Base-by-base conservation (phyloP, 2,329 filamentous ascomycete genomes). In the Fusarium transvaalense region DNA sequence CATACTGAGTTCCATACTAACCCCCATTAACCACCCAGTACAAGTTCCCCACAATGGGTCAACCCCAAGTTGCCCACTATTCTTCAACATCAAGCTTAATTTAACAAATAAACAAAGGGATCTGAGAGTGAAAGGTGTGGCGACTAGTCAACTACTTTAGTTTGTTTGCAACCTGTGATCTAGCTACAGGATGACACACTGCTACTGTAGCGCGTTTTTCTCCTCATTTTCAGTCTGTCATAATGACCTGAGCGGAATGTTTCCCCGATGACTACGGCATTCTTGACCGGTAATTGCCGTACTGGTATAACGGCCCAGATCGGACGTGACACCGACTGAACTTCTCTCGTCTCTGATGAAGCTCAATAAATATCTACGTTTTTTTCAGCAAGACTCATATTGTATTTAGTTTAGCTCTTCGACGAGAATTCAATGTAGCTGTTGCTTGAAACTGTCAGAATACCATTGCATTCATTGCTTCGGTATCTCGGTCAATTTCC, bases 81-180 rank as follows among this genome's bases (percentile, higher is more conserved):
- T 64, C 39, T 63, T 38, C 25, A 55, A 21, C 58, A 14, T 43
- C 60, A 63, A 63, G 58, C 58, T 63, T 63, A 63, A 43, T 63
- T 63, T 32, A 34, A 38, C 21, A 10, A 14, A 14, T 15, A 10
- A 14, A 14, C 21, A 50, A n/a, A 14, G n/a, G 10, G 43, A 32
- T 10, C 56, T 17, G 27, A 50, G 31, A 31, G 23, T 21, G 17
- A 35, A 21, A 29, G 32, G 19, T 31, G 27, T 31, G 27, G 45
- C 14, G 50, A 39, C 51, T 9, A 41, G 15, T 12, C 14, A 15
- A 41, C 14, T 19, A 29, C 5, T 14, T 56, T 61, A 48, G 39
- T 56, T 61, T 61, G 23, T 50, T 25, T 43, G 37, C 32, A 29
- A 29, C 29, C 29, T 29, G 10, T 29, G 8, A 12, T 29, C 10